Conservation (phyloP, 2,329 filamentous ascomycete species). For the Fusarium phyllophilum region DNA sequence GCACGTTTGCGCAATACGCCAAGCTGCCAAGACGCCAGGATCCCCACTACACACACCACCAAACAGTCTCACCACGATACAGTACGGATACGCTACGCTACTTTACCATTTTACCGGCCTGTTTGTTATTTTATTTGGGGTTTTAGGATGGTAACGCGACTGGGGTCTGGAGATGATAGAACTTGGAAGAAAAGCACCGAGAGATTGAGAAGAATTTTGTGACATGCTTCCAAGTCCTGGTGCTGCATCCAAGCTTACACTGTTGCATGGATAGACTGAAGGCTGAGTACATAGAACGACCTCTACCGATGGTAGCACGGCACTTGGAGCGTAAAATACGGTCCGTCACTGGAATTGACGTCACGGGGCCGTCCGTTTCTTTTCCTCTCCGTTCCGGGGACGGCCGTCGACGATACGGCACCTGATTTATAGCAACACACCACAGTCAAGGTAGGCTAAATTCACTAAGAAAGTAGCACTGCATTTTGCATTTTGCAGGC, state of each 20-base stretch:
- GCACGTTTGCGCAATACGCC: constrained; percentile 25
- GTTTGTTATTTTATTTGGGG: not conserved
- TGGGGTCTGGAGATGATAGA: constrained; percentile 14
- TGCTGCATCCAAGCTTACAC: not conserved
- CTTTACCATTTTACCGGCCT: constrained; percentile 13
- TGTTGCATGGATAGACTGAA: not conserved
- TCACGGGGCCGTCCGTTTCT: constrained; percentile 29
- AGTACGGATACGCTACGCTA: not conserved
- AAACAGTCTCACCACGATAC: constrained; percentile 22
- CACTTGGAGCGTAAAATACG: constrained; percentile 16
- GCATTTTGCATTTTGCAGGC: not conserved
- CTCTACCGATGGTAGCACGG: not conserved
- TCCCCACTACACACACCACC: constrained; percentile 40
- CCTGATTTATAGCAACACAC: constrained; percentile 24
- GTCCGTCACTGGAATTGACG: constrained; percentile 13
- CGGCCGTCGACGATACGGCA: constrained; percentile 15
- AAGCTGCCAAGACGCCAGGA: constrained; percentile 40
- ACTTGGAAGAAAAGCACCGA: constrained; percentile 5
- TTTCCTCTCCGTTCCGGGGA: constrained; percentile 10
- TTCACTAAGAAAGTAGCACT: not conserved
- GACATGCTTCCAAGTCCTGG: not conserved
- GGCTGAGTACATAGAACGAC: not conserved
- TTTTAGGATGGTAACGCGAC: constrained; percentile 17
- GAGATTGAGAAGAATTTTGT: not conserved
- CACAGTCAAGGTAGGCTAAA: constrained; percentile 2